Percentiles rank a stretch among this genome's conserved stretches.
These are phyloP conservation scores for Vitis hybrid DNA, from an alignment of 177 flowering plant genomes.

Conservation along the genomic window DNA sequence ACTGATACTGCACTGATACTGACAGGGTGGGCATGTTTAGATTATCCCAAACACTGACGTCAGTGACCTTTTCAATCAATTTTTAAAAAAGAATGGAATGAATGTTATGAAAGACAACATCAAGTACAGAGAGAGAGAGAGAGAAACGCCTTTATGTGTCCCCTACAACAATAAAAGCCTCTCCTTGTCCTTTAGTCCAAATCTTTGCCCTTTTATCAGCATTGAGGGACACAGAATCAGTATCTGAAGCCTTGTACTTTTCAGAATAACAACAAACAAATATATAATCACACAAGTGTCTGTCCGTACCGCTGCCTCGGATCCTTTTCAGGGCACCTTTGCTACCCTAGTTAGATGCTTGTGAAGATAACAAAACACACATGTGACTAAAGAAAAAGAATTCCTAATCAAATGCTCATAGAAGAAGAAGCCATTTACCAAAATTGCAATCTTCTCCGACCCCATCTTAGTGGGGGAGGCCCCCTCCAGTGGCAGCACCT, in stretches of 20 bases:
- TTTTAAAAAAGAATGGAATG: not conserved
- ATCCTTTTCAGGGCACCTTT: constrained; percentile 5
- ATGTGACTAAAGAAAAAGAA: not conserved
- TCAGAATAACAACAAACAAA: constrained; percentile 4
- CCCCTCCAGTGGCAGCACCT: not conserved
- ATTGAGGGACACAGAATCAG: constrained; percentile 18
- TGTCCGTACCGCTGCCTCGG: not conserved
- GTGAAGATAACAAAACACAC: not conserved
- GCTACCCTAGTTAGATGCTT: constrained; percentile 2
- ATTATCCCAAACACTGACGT: constrained; percentile 19
- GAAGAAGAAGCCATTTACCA: constrained; percentile 2
- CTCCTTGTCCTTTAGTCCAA: constrained; percentile 19
- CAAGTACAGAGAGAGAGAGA: not conserved
- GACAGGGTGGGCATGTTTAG: constrained; percentile 7
- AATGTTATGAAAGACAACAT: not conserved
- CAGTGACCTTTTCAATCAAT: constrained; percentile 18
- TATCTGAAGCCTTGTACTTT: constrained; percentile 24
- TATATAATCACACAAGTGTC: constrained; percentile 5
- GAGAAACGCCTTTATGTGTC: not conserved
- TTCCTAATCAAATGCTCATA: not conserved
- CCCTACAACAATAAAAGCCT: constrained; percentile 9
- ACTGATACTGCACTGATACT: constrained; percentile 10
- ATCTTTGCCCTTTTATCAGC: constrained; percentile 3
- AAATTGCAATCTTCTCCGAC: not conserved
- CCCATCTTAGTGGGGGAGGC: not conserved